Evolutionary conservation across 768 basidiomycete genomes (phyloP), one percentile per base, ranked within the genome.

Genomic region (Nidula microcarpa): DNA sequence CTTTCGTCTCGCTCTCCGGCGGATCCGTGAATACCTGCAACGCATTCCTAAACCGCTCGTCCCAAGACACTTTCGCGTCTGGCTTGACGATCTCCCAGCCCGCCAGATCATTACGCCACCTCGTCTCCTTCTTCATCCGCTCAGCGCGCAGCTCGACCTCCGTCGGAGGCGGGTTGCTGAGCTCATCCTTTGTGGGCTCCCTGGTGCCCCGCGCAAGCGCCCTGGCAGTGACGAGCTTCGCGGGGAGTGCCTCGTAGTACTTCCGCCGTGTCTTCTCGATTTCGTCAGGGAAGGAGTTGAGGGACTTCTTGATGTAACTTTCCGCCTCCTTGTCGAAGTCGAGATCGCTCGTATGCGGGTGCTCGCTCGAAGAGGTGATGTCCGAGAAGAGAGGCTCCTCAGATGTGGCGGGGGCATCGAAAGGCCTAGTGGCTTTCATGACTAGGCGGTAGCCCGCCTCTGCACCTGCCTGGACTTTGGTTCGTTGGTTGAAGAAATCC

Each of bases 111-210:
- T 80, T 77, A 44, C 83, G 79, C 96, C 96, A 98, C 60, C 84
- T 76, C 59, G 84, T 67, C 72, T 98, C 96, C 71, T 94, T 96
- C 69, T 88, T 87, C 67, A 94, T 67, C 59, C 96, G 76, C 70
- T 98, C 94, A 37, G 87, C 87, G 44, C 89, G 82, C 53, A 98
- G 74, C 64, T 97, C 91, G 17, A 91, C 87, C 70, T 98, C 93
- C 1, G 89, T 94, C 32, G 84, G 85, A 3, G 94, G 91, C 2
- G 92, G 91, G 60, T 87, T 80, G 11, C 75, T 76, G 43, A 68
- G 60, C 68, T 98, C 96, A 54, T 89, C 90, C 63, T 89, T 89
- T 11, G 93, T 96, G n/a, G 87, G 84, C 60, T 93, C 87, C 10
- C 94, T 79, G 33, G 78, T 80, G 1, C 91, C 85, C 6, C 80